These are phyloP conservation scores for Davidsoniella virescens DNA, from an alignment of 2,329 filamentous ascomycete genomes.

Conservation along the genomic window DNA sequence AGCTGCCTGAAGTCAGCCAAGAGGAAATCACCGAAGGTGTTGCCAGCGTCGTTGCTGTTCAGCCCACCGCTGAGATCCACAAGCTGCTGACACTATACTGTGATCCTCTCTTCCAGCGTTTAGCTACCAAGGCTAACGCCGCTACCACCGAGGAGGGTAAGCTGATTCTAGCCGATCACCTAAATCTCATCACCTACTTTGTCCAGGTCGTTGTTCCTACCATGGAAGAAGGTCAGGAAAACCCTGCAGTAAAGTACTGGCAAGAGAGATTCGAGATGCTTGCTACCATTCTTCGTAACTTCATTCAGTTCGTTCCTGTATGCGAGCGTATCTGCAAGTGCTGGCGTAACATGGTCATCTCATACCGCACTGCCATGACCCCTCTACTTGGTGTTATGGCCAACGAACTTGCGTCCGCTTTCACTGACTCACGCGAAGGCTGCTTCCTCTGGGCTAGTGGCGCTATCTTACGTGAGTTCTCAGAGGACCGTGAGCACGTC, in stretches of 20 bases:
- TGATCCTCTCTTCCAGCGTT: constrained; percentile 69
- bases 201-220: constrained; percentile 63
- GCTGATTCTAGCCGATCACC: constrained; percentile 75
- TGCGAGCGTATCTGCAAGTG: constrained; percentile 86
- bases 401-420: constrained; percentile 73
- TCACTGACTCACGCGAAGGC: constrained; percentile 72
- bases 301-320: constrained; percentile 71
- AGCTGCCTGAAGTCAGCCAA: constrained; percentile 70
- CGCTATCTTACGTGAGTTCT: constrained; percentile 88
- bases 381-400: constrained; percentile 74
- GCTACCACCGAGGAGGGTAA: constrained; percentile 73
- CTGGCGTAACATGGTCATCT: constrained; percentile 95
- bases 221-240: constrained; percentile 53
- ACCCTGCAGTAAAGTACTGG: constrained; percentile 92
- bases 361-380: constrained; percentile 77
- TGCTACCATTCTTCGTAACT: constrained; percentile 73
- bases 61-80: constrained; percentile 67
- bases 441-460: constrained; percentile 98
- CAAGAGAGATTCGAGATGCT: constrained; percentile 83
- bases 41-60: constrained; percentile 75
- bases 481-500: constrained; percentile 73
- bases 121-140: constrained; percentile 75
- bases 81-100: constrained; percentile 80
- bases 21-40: constrained; percentile 95
- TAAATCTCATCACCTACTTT: constrained; percentile 85